Evolutionary conservation across 805 yeast genomes (phyloP), one percentile per base, ranked within the genome.

Genomic region (Metschnikowia reukaufii): DNA sequence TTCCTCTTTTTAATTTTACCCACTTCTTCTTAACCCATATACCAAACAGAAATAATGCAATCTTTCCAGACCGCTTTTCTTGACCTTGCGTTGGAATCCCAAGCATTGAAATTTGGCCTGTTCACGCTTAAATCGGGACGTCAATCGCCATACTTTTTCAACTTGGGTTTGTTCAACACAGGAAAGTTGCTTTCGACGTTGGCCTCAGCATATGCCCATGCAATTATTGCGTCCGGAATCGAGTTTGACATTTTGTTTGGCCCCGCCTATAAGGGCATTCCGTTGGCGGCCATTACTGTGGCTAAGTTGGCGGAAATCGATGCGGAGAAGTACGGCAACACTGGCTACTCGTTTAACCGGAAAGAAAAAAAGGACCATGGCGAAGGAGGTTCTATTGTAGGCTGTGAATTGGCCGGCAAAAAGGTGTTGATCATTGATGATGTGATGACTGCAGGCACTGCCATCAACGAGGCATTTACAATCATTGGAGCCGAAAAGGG

Each of bases 391-490:
- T 79, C 80, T 47, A 87, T 92, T 58, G 98, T 94, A 35, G 99
- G 99, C 31, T 82, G 86, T 38, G 67, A 81, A 5, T 77, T 92
- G 58, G 76, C 77, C 50, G 86, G 79, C 40, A 86, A 91, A 66
- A 77, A 77, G 50, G 81, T 92, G 19, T 72, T 94, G 59, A 88
- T 94, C 59, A 89, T 92, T 51, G 99, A 94, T 67, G 99, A 92
- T 61, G 97, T 94, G 36, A 91, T 92, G 84, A 92, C 98, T 50
- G 98, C 98, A 1, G 99, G 99, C 34, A 94, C 98, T 49, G 98
- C 99, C 41, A 90, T 91, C 64, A 86, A 86, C 59, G 98, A 94
- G 70, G 97, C 98, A 0, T 86, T 88, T 59, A 81, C 77, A 40
- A 86, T 94, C 60, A 89, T 94, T 58, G 68, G 70, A 20, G 68